Evolutionary conservation across 192 early-diverging fungal species (phyloP).

Genomic region (Rhizophagus sp.): DNA sequence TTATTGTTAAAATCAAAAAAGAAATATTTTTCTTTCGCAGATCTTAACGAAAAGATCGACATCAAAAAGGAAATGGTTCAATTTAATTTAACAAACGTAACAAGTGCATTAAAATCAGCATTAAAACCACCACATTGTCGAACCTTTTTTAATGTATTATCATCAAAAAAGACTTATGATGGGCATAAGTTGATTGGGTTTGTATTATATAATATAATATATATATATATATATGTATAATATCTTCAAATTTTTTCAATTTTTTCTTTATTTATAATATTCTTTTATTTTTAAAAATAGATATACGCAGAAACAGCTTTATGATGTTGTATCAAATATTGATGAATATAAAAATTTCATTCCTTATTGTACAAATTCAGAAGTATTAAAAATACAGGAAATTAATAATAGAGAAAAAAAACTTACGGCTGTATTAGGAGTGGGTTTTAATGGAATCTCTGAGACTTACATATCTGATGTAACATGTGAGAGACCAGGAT

Average conservation of each 20-base stretch:
- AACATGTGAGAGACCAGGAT: conserved; percentile 58
- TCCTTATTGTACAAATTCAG: conserved; percentile 75
- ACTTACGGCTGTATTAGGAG: conserved; percentile 56
- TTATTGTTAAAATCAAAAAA: no score
- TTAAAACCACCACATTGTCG: background rate
- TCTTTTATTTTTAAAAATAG: background rate
- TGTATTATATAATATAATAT: background rate
- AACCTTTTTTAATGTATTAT: background rate
- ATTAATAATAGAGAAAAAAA: conserved; percentile 1
- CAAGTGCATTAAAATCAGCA: no score
- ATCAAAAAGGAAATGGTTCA: no score
- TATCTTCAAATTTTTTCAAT: no score
- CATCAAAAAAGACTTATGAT: conserved; percentile 13
- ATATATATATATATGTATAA: background rate
- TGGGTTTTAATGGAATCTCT: conserved; percentile 77
- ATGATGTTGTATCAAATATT: conserved; percentile 79
- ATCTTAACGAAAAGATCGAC: no score
- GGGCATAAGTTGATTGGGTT: conserved; percentile 17
- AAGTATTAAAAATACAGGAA: conserved; percentile 49
- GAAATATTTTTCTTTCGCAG: no score
- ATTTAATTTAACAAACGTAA: no score
- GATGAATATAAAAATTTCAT: conserved; percentile 80
- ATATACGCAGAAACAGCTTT: conserved; percentile 79
- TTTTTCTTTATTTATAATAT: background rate
- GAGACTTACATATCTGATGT: conserved; percentile 83